A percentile compares a stretch with the other conserved stretches of the same genome.
These are phyloP conservation scores for Smithsoniella earleae DNA, from an alignment of 163 green algal genomes.

Conservation along the genomic window DNA sequence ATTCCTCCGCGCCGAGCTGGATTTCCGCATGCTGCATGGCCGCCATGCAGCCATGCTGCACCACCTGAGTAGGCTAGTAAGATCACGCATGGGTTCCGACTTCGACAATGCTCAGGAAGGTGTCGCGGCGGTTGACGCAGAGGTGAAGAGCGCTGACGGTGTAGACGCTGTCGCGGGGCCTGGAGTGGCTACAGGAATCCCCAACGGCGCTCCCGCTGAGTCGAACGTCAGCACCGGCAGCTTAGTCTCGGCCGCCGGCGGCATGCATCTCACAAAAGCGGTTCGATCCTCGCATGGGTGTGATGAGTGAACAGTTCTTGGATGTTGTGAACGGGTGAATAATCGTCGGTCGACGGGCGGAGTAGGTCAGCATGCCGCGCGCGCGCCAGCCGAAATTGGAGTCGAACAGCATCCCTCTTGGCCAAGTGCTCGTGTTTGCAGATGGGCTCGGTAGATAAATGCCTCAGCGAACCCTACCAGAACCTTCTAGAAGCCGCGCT, in stretches of 20 bases:
- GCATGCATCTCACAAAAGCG: neutral
- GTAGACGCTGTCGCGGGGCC: neutral
- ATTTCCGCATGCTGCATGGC: slow-evolving; percentile 27
- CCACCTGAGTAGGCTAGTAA: neutral
- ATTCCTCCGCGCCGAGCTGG: neutral
- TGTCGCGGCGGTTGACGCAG: neutral
- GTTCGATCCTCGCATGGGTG: neutral
- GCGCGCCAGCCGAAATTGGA: no score
- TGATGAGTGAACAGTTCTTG: no score
- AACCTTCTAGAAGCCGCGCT: slow-evolving; percentile 14
- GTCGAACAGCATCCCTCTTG: no score
- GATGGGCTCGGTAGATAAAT: slow-evolving; percentile 15
- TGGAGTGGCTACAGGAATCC: no score
- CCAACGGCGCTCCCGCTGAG: no score
- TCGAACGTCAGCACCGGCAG: no score
- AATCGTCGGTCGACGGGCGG: no score
- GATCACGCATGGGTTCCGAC: no score
- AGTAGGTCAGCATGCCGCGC: no score
- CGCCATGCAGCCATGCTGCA: slow-evolving; percentile 17
- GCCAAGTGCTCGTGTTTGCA: no score
- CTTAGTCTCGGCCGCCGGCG: neutral
- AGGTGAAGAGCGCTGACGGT: neutral
- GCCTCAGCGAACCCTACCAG: neutral
- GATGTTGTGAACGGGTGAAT: no score
- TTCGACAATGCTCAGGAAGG: no score